Percentiles rank a stretch among this genome's conserved stretches.
Evolutionary conservation across 1,284 basidiomycete genomes (phyloP).

Genomic region (Tausonia pullulans): DNA sequence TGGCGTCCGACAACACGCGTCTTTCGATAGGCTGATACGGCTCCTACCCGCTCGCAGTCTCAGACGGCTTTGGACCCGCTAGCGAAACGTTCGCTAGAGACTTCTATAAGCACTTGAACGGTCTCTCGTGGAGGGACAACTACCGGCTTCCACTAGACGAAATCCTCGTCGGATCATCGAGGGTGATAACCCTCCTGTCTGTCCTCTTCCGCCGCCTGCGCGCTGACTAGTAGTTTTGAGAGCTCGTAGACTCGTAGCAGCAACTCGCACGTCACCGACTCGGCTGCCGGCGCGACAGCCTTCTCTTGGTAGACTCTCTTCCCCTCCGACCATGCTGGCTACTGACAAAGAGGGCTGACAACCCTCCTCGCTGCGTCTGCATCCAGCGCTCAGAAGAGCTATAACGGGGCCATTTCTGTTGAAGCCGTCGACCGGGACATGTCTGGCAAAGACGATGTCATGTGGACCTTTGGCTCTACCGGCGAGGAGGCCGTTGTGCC

Average conservation of each 20-base stretch:
- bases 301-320: conserved; percentile 23
- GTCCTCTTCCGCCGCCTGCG: neutral
- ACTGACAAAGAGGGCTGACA: no score
- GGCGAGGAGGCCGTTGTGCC: neutral
- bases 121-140: conserved; percentile 13
- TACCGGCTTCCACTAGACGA: conserved; percentile 25
- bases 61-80: conserved; percentile 30
- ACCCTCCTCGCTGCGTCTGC: no score
- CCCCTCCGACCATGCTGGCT: no score
- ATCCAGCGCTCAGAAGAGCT: conserved; percentile 14
- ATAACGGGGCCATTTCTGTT: conserved; percentile 23
- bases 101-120: conserved; percentile 22
- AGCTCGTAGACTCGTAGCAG: conserved; percentile 22
- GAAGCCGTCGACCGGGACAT: conserved; percentile 18
- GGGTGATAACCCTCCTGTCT: neutral
- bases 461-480: neutral
- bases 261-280: conserved; percentile 29
- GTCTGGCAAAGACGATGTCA: neutral
- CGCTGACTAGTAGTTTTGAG: neutral
- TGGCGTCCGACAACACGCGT: no score
- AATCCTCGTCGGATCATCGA: conserved; percentile 22
- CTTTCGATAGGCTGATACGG: neutral
- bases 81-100: conserved; percentile 29
- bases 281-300: conserved; percentile 29
- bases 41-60: conserved; percentile 4